phyloP scores from a whole-genome alignment of 768 basidiomycete genomes.

The Suillus luteus region DNA sequence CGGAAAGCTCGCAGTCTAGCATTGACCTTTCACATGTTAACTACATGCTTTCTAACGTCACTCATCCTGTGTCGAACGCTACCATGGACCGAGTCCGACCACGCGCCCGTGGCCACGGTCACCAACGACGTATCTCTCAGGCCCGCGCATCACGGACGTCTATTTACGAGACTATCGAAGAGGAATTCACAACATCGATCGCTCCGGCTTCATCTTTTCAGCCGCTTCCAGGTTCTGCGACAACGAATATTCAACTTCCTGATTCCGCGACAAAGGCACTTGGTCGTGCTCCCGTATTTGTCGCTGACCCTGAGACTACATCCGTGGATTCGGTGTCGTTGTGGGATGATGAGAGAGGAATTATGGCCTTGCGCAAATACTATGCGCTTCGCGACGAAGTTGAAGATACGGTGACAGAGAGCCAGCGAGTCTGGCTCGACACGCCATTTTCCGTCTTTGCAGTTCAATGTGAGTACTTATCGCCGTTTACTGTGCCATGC shows the following conservation, averaged over 20 bases:
- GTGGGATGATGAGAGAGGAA: slow-evolving; percentile 74
- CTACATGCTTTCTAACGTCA: slow-evolving; percentile 53
- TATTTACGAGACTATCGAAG: slow-evolving; percentile 79
- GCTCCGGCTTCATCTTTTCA: slow-evolving; percentile 31
- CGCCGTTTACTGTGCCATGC: slow-evolving; percentile 4
- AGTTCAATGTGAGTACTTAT: slow-evolving; percentile 59
- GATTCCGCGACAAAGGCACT: slow-evolving; percentile 26
- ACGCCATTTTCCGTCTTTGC: slow-evolving; percentile 76
- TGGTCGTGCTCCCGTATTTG: slow-evolving; percentile 45
- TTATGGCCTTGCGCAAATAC: slow-evolving; percentile 63
- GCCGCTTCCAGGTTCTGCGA: slow-evolving; percentile 23
- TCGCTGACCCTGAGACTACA: slow-evolving; percentile 58
- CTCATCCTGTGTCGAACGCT: slow-evolving; percentile 49
- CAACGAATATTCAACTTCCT: slow-evolving; percentile 29
- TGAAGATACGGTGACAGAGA: slow-evolving; percentile 64
- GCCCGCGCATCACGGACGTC: slow-evolving; percentile 65
- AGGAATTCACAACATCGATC: slow-evolving; percentile 50
- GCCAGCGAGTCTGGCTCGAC: slow-evolving; percentile 64
- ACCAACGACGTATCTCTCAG: slow-evolving; percentile 69
- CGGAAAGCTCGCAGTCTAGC: slow-evolving; percentile 76
- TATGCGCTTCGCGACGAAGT: slow-evolving; percentile 72
- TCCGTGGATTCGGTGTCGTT: slow-evolving; percentile 45
- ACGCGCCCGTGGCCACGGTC: slow-evolving; percentile 62
- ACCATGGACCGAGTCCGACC: slow-evolving; percentile 41
- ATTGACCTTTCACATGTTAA: slow-evolving; percentile 70